Evolutionary conservation across 352 stramenopile species (phyloP).

Genomic region (Pythium volutum): DNA sequence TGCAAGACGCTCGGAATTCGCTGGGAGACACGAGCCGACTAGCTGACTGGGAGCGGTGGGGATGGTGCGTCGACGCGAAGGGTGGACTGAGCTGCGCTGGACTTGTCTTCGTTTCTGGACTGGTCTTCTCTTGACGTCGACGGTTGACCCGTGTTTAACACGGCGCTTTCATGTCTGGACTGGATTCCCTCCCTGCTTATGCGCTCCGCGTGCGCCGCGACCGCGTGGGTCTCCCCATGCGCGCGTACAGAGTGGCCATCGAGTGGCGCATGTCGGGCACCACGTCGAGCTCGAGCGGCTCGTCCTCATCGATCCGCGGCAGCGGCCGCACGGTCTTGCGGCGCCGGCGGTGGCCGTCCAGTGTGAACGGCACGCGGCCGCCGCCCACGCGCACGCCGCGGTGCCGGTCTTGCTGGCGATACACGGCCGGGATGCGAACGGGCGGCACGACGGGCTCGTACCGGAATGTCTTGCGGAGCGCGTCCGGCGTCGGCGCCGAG

Average conservation of each 20-base stretch:
- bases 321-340: constrained; percentile 25
- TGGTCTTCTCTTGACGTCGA: too few relatives aligned
- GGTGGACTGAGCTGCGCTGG: too few relatives aligned
- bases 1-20: too few relatives aligned
- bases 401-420: constrained; percentile 22
- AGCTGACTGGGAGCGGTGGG: too few relatives aligned
- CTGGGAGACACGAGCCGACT: too few relatives aligned
- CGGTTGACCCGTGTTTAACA: too few relatives aligned
- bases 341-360: constrained; percentile 23
- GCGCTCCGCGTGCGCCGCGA: constrained; percentile 15
- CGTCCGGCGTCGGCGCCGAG: neutral
- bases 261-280: constrained; percentile 26
- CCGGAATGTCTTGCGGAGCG: neutral
- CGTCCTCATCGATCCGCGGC: constrained; percentile 17
- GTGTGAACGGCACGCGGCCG: constrained; percentile 27
- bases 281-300: constrained; percentile 3
- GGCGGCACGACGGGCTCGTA: constrained; percentile 27
- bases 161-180: too few relatives aligned
- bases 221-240: constrained; percentile 15
- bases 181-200: neutral
- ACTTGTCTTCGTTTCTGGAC: too few relatives aligned
- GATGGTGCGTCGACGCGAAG: too few relatives aligned
- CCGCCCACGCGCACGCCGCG: constrained; percentile 26
- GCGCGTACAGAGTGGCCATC: constrained; percentile 18
- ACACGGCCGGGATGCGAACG: constrained; percentile 28